Conservation (phyloP, 1,284 basidiomycete species). For the Waitea zeae region DNA sequence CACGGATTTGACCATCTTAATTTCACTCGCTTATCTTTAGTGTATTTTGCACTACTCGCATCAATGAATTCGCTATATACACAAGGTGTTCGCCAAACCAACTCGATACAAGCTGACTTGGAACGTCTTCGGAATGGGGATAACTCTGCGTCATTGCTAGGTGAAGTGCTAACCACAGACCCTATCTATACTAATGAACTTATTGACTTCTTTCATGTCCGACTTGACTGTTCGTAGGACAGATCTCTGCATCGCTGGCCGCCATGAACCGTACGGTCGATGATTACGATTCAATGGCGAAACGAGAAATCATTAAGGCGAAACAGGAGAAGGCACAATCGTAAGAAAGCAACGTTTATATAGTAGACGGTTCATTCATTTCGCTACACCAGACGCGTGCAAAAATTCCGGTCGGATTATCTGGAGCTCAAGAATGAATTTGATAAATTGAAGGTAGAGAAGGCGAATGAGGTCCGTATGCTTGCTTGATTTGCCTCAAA, state of each 20-base stretch:
- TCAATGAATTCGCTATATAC: too few relatives aligned
- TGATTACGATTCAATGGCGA: slow-evolving; percentile 92
- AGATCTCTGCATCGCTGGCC: slow-evolving; percentile 87
- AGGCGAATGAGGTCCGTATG: too few relatives aligned
- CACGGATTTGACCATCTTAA: too few relatives aligned
- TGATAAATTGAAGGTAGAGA: slow-evolving; percentile 45
- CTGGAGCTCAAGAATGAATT: slow-evolving; percentile 54
- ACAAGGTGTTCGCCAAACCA: too few relatives aligned
- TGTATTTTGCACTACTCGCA: too few relatives aligned
- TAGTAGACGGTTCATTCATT: not conserved
- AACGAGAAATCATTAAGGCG: slow-evolving; percentile 83
- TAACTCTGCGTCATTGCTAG: slow-evolving; percentile 62
- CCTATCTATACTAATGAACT: not conserved
- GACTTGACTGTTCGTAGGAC: slow-evolving; percentile 42
- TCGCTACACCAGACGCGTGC: slow-evolving; percentile 45
- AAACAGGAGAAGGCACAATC: slow-evolving; percentile 90
- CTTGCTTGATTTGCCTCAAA: too few relatives aligned
- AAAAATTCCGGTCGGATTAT: slow-evolving; percentile 69
- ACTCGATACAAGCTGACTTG: slow-evolving; percentile 78
- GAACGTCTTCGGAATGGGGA: slow-evolving; percentile 70
- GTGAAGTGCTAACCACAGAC: too few relatives aligned
- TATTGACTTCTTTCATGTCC: not conserved
- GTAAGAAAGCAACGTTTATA: slow-evolving; percentile 42
- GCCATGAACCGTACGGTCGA: slow-evolving; percentile 86
- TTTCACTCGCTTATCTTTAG: too few relatives aligned